Evolutionary conservation across 345 rosid species (phyloP).

Genomic region (Syzygium aqueum): DNA sequence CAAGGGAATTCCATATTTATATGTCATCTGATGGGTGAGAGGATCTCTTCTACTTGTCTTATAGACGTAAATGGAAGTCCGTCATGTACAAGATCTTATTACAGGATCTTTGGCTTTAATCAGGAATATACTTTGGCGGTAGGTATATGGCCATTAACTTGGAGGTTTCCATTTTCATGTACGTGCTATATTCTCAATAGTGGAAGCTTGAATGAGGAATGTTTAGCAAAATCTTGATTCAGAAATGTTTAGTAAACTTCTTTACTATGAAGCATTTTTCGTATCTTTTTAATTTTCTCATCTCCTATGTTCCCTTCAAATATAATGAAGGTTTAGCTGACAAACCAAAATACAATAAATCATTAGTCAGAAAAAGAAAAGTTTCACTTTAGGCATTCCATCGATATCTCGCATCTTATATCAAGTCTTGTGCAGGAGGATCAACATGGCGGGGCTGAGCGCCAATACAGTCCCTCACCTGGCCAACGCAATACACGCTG

Average conservation of each 20-base stretch:
- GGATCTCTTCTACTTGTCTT: neutral
- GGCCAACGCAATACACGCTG: slow-evolving; percentile 40
- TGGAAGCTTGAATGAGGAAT: neutral
- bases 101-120: neutral
- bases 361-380: neutral
- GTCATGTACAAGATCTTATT: neutral
- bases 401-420: neutral
- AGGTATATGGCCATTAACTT: neutral
- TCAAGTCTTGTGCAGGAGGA: slow-evolving; percentile 30
- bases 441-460: slow-evolving; percentile 48
- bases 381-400: rapidly evolving
- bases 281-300: neutral
- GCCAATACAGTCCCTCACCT: slow-evolving; percentile 26
- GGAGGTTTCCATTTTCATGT: neutral
- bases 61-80: neutral
- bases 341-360: neutral
- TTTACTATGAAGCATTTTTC: neutral
- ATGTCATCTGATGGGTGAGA: slow-evolving; percentile 50
- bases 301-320: neutral
- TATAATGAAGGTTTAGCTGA: neutral
- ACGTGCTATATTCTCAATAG: neutral
- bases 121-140: neutral
- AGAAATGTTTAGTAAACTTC: neutral
- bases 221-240: neutral
- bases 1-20: slow-evolving; percentile 43